Conservation (phyloP, 1,284 basidiomycete genomes). For the Xerocomus alliaceus region DNA sequence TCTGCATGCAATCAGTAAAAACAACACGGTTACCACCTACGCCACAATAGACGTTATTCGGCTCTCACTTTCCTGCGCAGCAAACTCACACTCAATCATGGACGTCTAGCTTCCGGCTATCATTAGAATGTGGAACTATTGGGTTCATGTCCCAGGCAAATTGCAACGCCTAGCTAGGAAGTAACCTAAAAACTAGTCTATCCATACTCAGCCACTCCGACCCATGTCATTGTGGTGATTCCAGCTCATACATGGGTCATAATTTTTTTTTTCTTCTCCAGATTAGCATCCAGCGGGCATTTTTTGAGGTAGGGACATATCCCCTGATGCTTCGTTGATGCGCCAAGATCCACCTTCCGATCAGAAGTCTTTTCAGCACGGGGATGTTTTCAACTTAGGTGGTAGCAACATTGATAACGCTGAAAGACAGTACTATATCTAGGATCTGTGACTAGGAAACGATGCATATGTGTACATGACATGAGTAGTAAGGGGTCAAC, state of each 20-base stretch:
- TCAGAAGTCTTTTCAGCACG: neutral
- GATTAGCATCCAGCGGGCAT: neutral
- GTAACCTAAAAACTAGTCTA: no score
- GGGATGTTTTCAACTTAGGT: neutral
- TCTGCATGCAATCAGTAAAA: neutral
- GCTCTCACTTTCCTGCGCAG: neutral
- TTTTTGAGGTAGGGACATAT: neutral
- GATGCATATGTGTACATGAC: no score
- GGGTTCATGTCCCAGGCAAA: neutral
- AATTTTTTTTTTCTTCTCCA: neutral
- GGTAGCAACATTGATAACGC: neutral
- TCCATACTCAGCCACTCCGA: no score
- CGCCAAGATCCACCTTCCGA: neutral
- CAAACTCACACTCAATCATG: neutral
- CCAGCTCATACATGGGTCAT: neutral
- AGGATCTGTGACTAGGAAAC: no score
- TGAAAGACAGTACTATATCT: neutral
- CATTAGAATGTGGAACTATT: slow-evolving; percentile 5
- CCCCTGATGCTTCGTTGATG: neutral
- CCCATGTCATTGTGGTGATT: no score
- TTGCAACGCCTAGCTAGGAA: no score
- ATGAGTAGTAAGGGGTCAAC: no score
- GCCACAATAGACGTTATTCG: slow-evolving; percentile 10
- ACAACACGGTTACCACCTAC: neutral
- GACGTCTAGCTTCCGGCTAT: no score